phyloP scores from a whole-genome alignment of 2,329 filamentous ascomycete species.

The Ophiostoma sp. region DNA sequence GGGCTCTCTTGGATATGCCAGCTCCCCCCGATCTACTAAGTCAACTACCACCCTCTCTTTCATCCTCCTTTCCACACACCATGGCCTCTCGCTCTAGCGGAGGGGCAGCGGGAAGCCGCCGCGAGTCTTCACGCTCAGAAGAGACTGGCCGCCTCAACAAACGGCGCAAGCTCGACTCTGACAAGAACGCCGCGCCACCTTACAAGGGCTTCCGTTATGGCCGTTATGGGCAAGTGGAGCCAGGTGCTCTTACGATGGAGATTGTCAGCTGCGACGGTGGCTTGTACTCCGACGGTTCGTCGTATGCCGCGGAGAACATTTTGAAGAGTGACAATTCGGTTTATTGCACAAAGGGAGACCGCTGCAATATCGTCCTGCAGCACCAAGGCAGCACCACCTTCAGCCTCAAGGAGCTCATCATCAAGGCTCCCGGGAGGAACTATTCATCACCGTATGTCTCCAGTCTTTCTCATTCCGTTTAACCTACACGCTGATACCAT shows the following conservation, averaged over 20 bases:
- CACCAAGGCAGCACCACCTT: conserved; percentile 82
- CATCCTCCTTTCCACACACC: neutral
- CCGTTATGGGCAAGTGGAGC: conserved; percentile 81
- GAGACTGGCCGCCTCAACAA: conserved; percentile 55
- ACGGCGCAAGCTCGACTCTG: conserved; percentile 68
- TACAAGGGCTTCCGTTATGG: conserved; percentile 74
- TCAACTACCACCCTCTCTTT: neutral
- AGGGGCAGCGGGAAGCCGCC: conserved; percentile 17
- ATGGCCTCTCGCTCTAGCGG: conserved; percentile 18
- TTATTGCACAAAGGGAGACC: conserved; percentile 85
- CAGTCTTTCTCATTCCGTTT: neutral
- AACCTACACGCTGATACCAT: neutral
- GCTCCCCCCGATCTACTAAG: conserved; percentile 24
- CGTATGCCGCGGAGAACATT: conserved; percentile 75
- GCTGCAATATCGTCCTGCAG: conserved; percentile 81
- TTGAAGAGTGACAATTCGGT: conserved; percentile 79
- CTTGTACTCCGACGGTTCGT: conserved; percentile 60
- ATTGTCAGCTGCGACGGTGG: conserved; percentile 88
- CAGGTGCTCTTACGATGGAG: conserved; percentile 80
- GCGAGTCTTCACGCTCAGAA: conserved; percentile 23
- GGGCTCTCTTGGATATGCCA: conserved; percentile 44
- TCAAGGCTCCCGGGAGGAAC: conserved; percentile 77
- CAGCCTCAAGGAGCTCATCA: conserved; percentile 79
- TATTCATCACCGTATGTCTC: conserved; percentile 81
- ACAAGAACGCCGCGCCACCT: conserved; percentile 48